Evolutionary conservation across 1,139 yeast species (phyloP).

Genomic region (Spathaspora sp.): DNA sequence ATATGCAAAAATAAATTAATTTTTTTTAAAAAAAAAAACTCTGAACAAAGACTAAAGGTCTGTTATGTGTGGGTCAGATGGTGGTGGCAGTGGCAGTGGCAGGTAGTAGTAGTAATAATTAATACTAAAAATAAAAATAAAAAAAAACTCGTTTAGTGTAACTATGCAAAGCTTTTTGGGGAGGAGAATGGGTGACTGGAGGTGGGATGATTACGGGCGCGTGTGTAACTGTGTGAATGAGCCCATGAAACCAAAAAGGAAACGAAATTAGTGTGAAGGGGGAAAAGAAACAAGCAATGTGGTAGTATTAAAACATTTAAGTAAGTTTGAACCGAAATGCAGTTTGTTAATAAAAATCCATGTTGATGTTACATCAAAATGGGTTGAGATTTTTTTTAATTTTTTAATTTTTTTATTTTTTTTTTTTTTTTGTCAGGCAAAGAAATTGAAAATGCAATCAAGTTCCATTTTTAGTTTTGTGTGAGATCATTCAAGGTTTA

Average conservation of each 20-base stretch:
- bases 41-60: neutral
- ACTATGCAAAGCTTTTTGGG: neutral
- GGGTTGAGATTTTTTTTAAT: too few species aligned
- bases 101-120: neutral
- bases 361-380: neutral
- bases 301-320: neutral
- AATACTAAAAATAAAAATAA: too few species aligned
- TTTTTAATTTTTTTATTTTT: too few species aligned
- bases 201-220: constrained; percentile 2
- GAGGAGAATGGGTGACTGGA: neutral
- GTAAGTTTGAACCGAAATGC: neutral
- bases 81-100: too few species aligned
- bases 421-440: neutral
- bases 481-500: neutral
- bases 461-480: constrained; percentile 1
- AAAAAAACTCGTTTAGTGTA: constrained; percentile 1
- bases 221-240: neutral
- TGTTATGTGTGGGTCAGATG: neutral
- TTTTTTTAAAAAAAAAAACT: neutral
- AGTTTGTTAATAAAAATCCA: neutral
- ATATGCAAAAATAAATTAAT: neutral
- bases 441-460: constrained; percentile 1
- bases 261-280: neutral
- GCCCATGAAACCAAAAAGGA: neutral
- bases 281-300: neutral